Conservation (phyloP, 805 yeast species). For the Candida odintsovae region DNA sequence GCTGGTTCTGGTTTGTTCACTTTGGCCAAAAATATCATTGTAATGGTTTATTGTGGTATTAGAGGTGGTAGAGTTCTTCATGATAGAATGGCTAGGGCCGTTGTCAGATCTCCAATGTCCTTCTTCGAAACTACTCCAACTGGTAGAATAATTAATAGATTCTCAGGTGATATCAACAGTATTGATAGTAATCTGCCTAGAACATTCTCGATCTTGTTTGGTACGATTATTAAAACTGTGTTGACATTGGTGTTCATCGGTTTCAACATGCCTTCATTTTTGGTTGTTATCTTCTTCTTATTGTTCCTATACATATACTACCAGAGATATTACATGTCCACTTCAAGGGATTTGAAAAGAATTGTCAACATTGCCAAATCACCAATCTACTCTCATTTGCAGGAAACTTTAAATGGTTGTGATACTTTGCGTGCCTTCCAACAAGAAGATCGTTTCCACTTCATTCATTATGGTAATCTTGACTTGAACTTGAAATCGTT, state of each 20-base stretch:
- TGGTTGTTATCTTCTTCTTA: slow-evolving; percentile 36
- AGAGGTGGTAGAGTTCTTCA: slow-evolving; percentile 53
- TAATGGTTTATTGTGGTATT: slow-evolving; percentile 50
- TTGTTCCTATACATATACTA: slow-evolving; percentile 61
- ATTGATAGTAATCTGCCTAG: slow-evolving; percentile 55
- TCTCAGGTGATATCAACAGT: slow-evolving; percentile 54
- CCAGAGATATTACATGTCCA: slow-evolving; percentile 61
- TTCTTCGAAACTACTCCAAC: slow-evolving; percentile 67
- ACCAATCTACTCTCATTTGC: slow-evolving; percentile 78
- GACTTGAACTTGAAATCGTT: slow-evolving; percentile 81
- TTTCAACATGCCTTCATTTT: slow-evolving; percentile 47
- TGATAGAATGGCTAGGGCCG: slow-evolving; percentile 47
- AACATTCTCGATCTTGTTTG: slow-evolving; percentile 42
- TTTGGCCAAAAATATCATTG: slow-evolving; percentile 37
- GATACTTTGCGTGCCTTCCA: slow-evolving; percentile 73
- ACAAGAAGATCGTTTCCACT: slow-evolving; percentile 59
- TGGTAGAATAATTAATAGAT: slow-evolving; percentile 61
- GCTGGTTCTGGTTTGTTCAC: slow-evolving; percentile 44
- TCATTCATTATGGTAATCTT: slow-evolving; percentile 55
- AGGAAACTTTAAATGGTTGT: slow-evolving; percentile 74
- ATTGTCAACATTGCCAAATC: slow-evolving; percentile 61
- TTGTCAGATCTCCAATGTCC: slow-evolving; percentile 55
- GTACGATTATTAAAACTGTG: slow-evolving; percentile 36
- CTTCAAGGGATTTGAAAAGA: slow-evolving; percentile 76
- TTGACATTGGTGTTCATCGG: slow-evolving; percentile 50